A percentile compares a stretch with the other conserved stretches of the same genome.
These are phyloP conservation scores for Fusarium tjaetaba DNA, from an alignment of 2,329 filamentous ascomycete species.

Conservation along the genomic window DNA sequence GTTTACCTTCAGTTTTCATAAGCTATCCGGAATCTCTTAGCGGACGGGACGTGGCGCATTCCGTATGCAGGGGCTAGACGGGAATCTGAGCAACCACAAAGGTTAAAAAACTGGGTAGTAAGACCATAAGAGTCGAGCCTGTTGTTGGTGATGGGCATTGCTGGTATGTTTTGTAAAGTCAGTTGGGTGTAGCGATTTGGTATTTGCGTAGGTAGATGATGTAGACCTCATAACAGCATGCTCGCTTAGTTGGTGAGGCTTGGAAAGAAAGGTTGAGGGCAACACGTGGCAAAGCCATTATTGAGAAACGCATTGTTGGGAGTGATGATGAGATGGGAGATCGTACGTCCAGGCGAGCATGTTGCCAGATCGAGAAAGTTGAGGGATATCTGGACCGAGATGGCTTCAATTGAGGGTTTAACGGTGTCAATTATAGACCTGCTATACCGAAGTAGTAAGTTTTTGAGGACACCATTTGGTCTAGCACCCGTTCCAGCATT, in stretches of 20 bases:
- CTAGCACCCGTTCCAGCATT: not conserved
- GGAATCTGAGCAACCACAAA: not conserved
- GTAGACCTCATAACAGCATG: not conserved
- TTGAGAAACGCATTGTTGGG: not conserved
- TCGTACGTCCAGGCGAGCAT: no score
- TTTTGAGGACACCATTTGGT: fast-evolving
- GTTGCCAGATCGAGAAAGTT: not conserved
- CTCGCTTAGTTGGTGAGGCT: not conserved
- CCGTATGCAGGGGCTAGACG: not conserved
- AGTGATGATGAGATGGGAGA: fast-evolving
- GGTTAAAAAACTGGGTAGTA: not conserved
- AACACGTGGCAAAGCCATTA: not conserved
- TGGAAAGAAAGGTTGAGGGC: not conserved
- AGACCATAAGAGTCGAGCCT: not conserved
- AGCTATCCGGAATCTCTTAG: not conserved
- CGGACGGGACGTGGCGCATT: not conserved
- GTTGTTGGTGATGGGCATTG: not conserved
- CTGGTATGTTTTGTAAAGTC: not conserved
- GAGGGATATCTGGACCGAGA: not conserved
- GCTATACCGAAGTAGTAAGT: not conserved
- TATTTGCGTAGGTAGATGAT: not conserved
- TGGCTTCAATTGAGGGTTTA: not conserved
- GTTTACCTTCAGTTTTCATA: not conserved
- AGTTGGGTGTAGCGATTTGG: not conserved
- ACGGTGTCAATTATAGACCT: no score